phyloP scores from a whole-genome alignment of 192 early-diverging fungal species.

The Linnemannia schmuckeri region DNA sequence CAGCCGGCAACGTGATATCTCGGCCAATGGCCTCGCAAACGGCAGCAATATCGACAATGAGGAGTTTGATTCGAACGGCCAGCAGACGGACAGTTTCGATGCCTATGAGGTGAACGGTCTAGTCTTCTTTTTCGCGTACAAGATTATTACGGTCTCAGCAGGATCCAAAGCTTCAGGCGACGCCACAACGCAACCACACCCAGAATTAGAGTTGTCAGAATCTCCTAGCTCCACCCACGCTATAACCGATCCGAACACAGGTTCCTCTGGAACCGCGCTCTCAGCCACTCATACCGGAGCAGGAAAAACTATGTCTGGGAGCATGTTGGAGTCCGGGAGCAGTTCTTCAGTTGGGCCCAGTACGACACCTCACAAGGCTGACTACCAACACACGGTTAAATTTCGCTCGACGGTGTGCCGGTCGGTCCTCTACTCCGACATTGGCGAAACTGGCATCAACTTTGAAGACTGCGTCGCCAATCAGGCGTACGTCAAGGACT shows the following conservation, averaged over 20 bases:
- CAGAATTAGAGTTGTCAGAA: neutral
- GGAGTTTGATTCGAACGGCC: slow-evolving; percentile 75
- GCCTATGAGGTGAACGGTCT: slow-evolving; percentile 84
- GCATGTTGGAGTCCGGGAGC: neutral
- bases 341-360: neutral
- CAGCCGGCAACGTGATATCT: slow-evolving; percentile 42
- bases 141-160: slow-evolving; percentile 11
- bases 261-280: neutral
- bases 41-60: slow-evolving; percentile 49
- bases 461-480: slow-evolving; percentile 96
- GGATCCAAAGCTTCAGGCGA: neutral
- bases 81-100: slow-evolving; percentile 56
- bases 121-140: slow-evolving; percentile 86
- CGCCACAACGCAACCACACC: neutral
- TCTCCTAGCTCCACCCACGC: neutral
- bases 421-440: slow-evolving; percentile 93
- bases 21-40: slow-evolving; percentile 41
- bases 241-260: neutral
- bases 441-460: slow-evolving; percentile 90
- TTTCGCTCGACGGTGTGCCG: slow-evolving; percentile 89
- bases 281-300: neutral
- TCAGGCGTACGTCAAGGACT: slow-evolving; percentile 90
- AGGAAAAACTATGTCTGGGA: neutral
- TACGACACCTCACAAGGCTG: slow-evolving; percentile 51
- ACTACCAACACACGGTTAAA: slow-evolving; percentile 76